phyloP scores from a whole-genome alignment of 306 rosid species.

The Purshia tridentata region DNA sequence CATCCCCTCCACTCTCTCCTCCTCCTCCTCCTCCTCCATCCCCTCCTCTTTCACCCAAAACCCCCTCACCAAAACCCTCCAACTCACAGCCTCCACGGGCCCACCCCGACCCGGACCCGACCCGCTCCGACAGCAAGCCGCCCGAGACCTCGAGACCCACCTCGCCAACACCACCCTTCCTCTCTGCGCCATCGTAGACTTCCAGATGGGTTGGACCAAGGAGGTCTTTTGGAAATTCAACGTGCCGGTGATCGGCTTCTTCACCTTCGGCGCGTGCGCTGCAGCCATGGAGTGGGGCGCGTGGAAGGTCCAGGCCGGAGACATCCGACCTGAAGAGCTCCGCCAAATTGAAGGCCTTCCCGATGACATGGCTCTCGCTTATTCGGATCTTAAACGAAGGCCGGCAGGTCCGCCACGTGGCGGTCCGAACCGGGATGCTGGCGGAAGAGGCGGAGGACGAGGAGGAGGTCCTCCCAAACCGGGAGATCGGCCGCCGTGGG shows the following conservation, averaged over 20 bases:
- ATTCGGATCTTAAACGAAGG: constrained; percentile 16
- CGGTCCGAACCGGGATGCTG: not conserved
- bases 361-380: not conserved
- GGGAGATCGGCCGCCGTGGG: constrained; percentile 28
- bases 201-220: constrained; percentile 25
- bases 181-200: constrained; percentile 19
- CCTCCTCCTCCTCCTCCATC: constrained; percentile 4
- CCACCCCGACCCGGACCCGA: constrained; percentile 10
- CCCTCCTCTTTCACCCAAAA: constrained; percentile 22
- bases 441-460: not conserved
- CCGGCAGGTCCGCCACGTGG: constrained; percentile 12
- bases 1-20: constrained; percentile 8
- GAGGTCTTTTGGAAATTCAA: constrained; percentile 16
- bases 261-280: constrained; percentile 20
- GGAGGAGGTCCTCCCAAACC: constrained; percentile 22
- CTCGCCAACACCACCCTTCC: not conserved
- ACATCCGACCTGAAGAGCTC: constrained; percentile 12
- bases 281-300: constrained; percentile 30
- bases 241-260: constrained; percentile 15
- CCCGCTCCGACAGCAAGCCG: constrained; percentile 9
- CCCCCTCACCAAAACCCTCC: constrained; percentile 7
- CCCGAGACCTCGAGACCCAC: constrained; percentile 20
- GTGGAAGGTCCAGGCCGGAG: constrained; percentile 14
- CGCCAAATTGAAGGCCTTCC: constrained; percentile 18
- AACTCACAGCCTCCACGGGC: not conserved